Base-by-base conservation (phyloP, 2,329 filamentous ascomycete species). In the Chrysoporthe puriensis region DNA sequence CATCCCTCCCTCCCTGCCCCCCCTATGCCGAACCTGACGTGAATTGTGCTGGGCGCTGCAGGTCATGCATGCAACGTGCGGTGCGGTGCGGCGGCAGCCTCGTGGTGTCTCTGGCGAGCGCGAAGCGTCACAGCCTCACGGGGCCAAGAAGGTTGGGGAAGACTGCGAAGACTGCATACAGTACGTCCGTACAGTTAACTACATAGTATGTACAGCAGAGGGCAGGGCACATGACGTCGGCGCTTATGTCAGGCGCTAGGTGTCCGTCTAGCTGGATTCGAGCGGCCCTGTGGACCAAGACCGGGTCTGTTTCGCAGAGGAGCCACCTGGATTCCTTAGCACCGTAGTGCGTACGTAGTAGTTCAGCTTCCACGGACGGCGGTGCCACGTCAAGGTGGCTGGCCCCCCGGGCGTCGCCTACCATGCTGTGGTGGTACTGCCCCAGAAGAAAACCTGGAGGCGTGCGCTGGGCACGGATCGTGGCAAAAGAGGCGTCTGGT, bases 241-340 rank as follows among this genome's bases (percentile, higher is more conserved):
- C 57, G 64, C 64, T 66, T 66, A 62, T 62, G 46, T 59, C 57
- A 54, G 57, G 43, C 56, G 21, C 46, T 62, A 52, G 26, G 50
- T 32, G 21, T 32, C 50, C 32, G 50, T 52, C 21, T 52, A 52
- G 48, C 48, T 26, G 48, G 48, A 26, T 52, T 26, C 48, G n/a
- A 52, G 26, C 26, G 50, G 21, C 11, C 13, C 21, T 54, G 26
- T 52, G 48, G 48, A 16, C 32, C 54, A 57, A 57, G 32, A 8
- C 36, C 32, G 16, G 3, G 4, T 40, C 54, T 40, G 2, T 40
- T n/a, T 54, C 50, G 32, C 5, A 36, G 16, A 57, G 32, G 26
- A 36, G 52, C 52, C 34, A n/a, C 54, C 54, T 36, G 34, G 40
- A 40, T 9, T 9, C 2, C 16, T 4, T 26, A 26, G 26, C 26